Conservation (phyloP, 768 basidiomycete species). For the Xerocomellus dryophilus region DNA sequence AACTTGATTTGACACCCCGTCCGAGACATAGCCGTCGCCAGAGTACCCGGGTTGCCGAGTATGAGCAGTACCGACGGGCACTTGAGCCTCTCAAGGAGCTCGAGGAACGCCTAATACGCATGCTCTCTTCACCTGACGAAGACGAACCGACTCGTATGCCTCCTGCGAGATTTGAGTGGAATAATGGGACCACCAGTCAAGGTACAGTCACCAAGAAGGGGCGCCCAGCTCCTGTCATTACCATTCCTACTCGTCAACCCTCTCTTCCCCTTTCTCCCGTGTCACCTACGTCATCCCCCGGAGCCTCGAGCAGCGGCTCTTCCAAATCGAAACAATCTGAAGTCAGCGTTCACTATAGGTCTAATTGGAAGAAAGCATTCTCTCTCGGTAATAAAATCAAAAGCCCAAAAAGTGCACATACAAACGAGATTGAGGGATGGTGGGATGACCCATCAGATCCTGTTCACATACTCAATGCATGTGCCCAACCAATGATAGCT, state of each 20-base stretch:
- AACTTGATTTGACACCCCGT: conserved; percentile 51
- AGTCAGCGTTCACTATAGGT: conserved; percentile 57
- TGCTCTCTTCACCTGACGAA: conserved; percentile 68
- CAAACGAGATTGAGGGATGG: conserved; percentile 75
- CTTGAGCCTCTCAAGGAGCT: conserved; percentile 69
- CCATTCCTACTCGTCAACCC: conserved; percentile 27
- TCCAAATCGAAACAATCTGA: conserved; percentile 44
- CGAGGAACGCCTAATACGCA: conserved; percentile 64
- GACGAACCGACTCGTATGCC: conserved; percentile 59
- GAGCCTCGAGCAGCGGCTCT: conserved; percentile 33
- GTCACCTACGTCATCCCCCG: conserved; percentile 30
- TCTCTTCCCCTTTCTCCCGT: conserved; percentile 27
- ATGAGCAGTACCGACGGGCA: conserved; percentile 56
- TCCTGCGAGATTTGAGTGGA: conserved; percentile 39
- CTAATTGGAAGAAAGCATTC: conserved; percentile 69
- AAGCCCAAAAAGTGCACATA: conserved; percentile 66
- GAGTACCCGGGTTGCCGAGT: conserved; percentile 51
- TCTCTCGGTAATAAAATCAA: conserved; percentile 56
- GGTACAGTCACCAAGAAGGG: conserved; percentile 33
- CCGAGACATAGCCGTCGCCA: conserved; percentile 39
- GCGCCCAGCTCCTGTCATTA: conserved; percentile 42
- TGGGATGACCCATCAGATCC: conserved; percentile 86
- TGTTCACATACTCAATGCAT: conserved; percentile 65
- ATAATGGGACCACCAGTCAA: conserved; percentile 26
- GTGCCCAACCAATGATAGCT: conserved; percentile 62